These are phyloP conservation scores for Phytophthora crassamura DNA, from an alignment of 352 stramenopile species.

Conservation along the genomic window DNA sequence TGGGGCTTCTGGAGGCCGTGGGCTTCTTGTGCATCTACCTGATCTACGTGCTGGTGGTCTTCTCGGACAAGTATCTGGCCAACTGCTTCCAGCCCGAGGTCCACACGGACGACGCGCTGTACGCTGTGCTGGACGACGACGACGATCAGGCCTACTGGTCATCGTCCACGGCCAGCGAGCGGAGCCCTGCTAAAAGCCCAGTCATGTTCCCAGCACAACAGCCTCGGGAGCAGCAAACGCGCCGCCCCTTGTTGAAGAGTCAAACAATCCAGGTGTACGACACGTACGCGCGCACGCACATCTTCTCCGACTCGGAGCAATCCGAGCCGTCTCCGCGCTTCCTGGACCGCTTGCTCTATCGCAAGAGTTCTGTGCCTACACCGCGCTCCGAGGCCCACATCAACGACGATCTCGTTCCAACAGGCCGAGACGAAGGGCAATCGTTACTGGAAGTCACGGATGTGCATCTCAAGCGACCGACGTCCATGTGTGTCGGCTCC, in stretches of 20 bases:
- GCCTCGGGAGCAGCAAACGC: conserved; percentile 15
- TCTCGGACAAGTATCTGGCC: conserved; percentile 60
- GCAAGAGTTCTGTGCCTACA: conserved; percentile 68
- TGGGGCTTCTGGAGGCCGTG: conserved; percentile 61
- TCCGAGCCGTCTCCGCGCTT: conserved; percentile 58
- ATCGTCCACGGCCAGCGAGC: conserved; percentile 35
- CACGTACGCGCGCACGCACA: conserved; percentile 32
- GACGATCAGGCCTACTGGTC: conserved; percentile 42
- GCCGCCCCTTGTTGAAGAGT: conserved; percentile 39
- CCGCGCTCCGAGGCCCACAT: conserved; percentile 50
- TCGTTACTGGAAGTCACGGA: conserved; percentile 69
- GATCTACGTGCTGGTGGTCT: conserved; percentile 62
- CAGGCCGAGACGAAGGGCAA: conserved; percentile 40
- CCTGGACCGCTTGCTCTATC: conserved; percentile 41
- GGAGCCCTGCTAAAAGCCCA: conserved; percentile 17
- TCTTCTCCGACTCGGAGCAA: conserved; percentile 61
- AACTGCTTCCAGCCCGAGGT: conserved; percentile 36
- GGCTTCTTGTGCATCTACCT: conserved; percentile 81
- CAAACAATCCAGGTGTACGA: conserved; percentile 42
- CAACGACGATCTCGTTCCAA: conserved; percentile 22
- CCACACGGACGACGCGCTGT: conserved; percentile 20
- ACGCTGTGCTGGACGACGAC: conserved; percentile 35
- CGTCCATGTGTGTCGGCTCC: conserved; percentile 62
- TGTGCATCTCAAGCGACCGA: conserved; percentile 53
- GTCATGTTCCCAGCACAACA: conserved; percentile 16